A percentile compares a stretch with the other conserved stretches of the same genome.
phyloP scores from a whole-genome alignment of 768 basidiomycete species.

The Boletus subparvulus region DNA sequence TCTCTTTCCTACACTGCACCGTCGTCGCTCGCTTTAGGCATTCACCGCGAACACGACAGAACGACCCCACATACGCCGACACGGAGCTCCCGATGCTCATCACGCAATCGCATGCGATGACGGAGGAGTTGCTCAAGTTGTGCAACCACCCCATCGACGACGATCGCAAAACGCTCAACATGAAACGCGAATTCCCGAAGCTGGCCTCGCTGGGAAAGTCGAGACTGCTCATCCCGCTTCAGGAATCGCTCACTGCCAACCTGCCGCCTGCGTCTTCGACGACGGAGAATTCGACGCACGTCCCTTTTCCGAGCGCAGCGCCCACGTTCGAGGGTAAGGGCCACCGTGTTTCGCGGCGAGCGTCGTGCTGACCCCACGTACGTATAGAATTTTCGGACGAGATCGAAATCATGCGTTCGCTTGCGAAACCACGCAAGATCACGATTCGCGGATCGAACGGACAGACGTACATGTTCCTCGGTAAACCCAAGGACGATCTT shows the following conservation, averaged over 20 bases:
- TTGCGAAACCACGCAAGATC: constrained; percentile 90
- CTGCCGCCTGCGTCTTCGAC: constrained; percentile 71
- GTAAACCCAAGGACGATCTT: constrained; percentile 96
- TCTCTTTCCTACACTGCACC: not conserved
- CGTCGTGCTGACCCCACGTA: not conserved
- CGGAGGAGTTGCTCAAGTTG: constrained; percentile 63
- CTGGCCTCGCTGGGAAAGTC: constrained; percentile 59
- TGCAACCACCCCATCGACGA: constrained; percentile 55
- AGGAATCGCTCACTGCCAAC: constrained; percentile 86
- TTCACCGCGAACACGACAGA: constrained; percentile 34
- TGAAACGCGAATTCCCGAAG: constrained; percentile 53
- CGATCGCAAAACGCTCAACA: constrained; percentile 36
- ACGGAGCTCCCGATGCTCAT: constrained; percentile 52
- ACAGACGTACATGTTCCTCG: constrained; percentile 83
- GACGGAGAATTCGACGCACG: constrained; percentile 53
- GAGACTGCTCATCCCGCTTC: constrained; percentile 82
- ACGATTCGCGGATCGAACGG: constrained; percentile 83
- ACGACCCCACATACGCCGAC: constrained; percentile 41
- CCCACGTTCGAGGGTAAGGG: constrained; percentile 69
- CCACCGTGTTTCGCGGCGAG: not conserved
- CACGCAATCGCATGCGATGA: constrained; percentile 56
- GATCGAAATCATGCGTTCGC: constrained; percentile 86
- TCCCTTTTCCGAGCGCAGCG: constrained; percentile 75
- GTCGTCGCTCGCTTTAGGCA: not conserved
- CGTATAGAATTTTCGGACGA: constrained; percentile 73